Evolutionary conservation across 2,329 filamentous ascomycete genomes (phyloP).

Genomic region (Aspergillus cejpii): DNA sequence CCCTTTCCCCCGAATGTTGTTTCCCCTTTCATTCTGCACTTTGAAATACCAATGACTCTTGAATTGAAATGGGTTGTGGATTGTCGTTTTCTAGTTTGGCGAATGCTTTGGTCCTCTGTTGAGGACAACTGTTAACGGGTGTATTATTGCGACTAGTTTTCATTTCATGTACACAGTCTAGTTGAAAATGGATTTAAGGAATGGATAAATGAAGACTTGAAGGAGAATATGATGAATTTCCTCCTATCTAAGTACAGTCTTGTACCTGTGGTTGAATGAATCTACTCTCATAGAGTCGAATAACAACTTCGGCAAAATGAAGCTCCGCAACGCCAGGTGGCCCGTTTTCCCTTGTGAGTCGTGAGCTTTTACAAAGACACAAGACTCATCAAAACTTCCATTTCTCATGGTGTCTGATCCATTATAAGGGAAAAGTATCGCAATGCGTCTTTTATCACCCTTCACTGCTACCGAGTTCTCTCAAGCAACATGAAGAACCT

Average conservation of each 20-base stretch:
- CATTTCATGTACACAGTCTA: conserved; percentile 31
- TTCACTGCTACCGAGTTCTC: conserved; percentile 13
- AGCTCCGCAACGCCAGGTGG: conserved; percentile 37
- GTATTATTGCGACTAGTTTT: conserved; percentile 20
- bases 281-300: no score
- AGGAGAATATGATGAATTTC: no score
- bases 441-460: conserved; percentile 29
- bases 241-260: no score
- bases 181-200: not conserved
- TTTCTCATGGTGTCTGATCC: not conserved
- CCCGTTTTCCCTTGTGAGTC: conserved; percentile 25
- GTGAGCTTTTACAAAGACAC: conserved; percentile 6
- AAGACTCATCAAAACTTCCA: no score
- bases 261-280: no score
- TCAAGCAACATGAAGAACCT: conserved; percentile 32
- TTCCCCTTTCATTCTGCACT: conserved; percentile 8
- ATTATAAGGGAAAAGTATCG: conserved; percentile 17
- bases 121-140: conserved; percentile 21
- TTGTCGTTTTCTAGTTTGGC: not conserved
- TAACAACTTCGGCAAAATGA: conserved; percentile 31
- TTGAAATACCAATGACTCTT: conserved; percentile 24
- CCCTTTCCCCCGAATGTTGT: no score
- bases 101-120: conserved; percentile 8
- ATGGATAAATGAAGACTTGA: not conserved
- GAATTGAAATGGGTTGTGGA: conserved; percentile 11